phyloP scores from a whole-genome alignment of 495 filamentous ascomycete genomes.

The Penicillium herquei region DNA sequence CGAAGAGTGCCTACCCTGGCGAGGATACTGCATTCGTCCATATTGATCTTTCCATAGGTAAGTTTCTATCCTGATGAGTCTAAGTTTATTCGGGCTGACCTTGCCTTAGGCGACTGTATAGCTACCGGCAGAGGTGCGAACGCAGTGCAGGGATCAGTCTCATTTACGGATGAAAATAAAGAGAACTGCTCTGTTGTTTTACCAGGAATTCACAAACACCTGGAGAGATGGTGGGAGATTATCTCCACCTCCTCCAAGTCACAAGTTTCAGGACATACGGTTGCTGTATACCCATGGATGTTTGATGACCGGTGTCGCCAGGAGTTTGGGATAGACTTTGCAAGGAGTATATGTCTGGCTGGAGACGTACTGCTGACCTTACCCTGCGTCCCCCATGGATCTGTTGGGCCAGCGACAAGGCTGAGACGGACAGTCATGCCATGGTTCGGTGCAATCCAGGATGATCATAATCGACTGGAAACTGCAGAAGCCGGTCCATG shows the following conservation, averaged over 20 bases:
- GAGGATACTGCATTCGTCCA: not conserved
- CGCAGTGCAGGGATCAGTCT: not conserved
- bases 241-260: not conserved
- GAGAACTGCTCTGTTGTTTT: constrained; percentile 1
- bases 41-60: not conserved
- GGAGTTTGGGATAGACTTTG: not conserved
- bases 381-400: not conserved
- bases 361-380: not conserved
- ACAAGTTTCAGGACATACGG: not conserved
- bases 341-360: not conserved
- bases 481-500: not conserved
- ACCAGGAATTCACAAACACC: not conserved
- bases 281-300: not conserved
- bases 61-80: too few species aligned
- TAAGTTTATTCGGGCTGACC: too few species aligned
- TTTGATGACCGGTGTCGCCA: not conserved
- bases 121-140: not conserved
- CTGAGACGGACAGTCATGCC: not conserved
- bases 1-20: not conserved
- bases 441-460: not conserved
- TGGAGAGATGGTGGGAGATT: not conserved
- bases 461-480: not conserved
- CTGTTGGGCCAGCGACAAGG: not conserved
- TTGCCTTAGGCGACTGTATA: not conserved
- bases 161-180: not conserved